These are phyloP conservation scores for Ogataea salicorniae DNA, from an alignment of 805 yeast species.

Conservation along the genomic window DNA sequence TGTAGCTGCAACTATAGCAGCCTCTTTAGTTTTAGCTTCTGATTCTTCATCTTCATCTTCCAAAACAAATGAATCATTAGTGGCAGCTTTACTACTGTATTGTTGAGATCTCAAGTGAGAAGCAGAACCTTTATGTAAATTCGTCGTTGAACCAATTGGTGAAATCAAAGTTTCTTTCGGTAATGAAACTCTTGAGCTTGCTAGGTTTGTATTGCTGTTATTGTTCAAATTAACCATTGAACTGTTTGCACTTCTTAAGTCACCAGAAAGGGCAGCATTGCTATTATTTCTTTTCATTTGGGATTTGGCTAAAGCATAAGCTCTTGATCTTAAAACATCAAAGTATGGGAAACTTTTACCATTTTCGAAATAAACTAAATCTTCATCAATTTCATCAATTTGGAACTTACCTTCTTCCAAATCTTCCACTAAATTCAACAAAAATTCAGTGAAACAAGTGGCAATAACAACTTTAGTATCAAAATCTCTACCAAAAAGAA, in stretches of 20 bases:
- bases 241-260: too few relatives aligned
- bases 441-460: conserved; percentile 83
- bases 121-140: neutral
- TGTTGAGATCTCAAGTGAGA: conserved; percentile 35
- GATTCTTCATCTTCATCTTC: conserved; percentile 27
- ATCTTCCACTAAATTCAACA: conserved; percentile 79
- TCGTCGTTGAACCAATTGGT: conserved; percentile 20
- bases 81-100: conserved; percentile 14
- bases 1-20: neutral
- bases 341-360: conserved; percentile 50
- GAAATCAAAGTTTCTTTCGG: conserved; percentile 32
- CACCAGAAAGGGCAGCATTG: neutral
- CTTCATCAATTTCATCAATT: conserved; percentile 60
- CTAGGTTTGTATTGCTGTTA: neutral
- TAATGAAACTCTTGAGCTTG: conserved; percentile 19
- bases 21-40: conserved; percentile 27
- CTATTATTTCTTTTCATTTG: conserved; percentile 10
- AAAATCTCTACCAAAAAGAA: conserved; percentile 88
- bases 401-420: conserved; percentile 78
- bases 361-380: conserved; percentile 36
- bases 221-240: too few relatives aligned
- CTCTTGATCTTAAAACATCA: conserved; percentile 68
- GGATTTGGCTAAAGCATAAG: conserved; percentile 32
- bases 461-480: conserved; percentile 87
- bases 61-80: conserved; percentile 25